Evolutionary conservation across 768 basidiomycete genomes (phyloP).

Genomic region (Podaxis sp.): DNA sequence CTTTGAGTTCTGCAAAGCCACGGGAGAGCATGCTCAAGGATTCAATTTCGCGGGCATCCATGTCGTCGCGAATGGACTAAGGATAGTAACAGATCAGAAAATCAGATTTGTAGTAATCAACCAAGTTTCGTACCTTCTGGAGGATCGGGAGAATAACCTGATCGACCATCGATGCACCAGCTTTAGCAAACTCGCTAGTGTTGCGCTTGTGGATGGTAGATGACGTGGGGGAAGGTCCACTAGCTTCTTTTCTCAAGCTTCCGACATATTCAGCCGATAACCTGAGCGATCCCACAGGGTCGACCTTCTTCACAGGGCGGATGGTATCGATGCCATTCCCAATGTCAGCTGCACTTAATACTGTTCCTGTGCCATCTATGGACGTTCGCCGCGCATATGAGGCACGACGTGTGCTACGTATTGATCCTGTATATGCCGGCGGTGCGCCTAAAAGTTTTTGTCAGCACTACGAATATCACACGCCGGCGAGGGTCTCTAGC

Average conservation of each 20-base stretch:
- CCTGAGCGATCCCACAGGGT: constrained; percentile 69
- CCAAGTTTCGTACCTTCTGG: constrained; percentile 49
- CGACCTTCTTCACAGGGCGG: constrained; percentile 89
- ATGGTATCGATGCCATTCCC: constrained; percentile 88
- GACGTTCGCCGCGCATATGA: constrained; percentile 77
- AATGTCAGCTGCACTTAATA: constrained; percentile 78
- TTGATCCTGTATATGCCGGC: constrained; percentile 69
- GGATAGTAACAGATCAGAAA: background rate
- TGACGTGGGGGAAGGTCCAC: constrained; percentile 28
- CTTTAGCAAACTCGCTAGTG: constrained; percentile 55
- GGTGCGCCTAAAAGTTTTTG: constrained; percentile 45
- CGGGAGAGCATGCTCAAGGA: constrained; percentile 84
- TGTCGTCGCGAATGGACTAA: constrained; percentile 74
- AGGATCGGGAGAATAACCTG: constrained; percentile 82
- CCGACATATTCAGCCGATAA: constrained; percentile 82
- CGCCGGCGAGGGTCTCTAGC: constrained; percentile 24
- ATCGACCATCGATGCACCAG: constrained; percentile 68
- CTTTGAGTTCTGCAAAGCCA: constrained; percentile 84
- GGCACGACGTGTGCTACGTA: constrained; percentile 59
- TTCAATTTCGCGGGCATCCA: constrained; percentile 86
- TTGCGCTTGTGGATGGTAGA: constrained; percentile 50
- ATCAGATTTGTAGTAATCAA: background rate
- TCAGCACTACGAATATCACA: constrained; percentile 10
- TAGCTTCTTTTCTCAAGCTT: constrained; percentile 54
- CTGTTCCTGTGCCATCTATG: constrained; percentile 59